Conservation (phyloP, 176 grass and related monocot species). For the Triticum turgidum region DNA sequence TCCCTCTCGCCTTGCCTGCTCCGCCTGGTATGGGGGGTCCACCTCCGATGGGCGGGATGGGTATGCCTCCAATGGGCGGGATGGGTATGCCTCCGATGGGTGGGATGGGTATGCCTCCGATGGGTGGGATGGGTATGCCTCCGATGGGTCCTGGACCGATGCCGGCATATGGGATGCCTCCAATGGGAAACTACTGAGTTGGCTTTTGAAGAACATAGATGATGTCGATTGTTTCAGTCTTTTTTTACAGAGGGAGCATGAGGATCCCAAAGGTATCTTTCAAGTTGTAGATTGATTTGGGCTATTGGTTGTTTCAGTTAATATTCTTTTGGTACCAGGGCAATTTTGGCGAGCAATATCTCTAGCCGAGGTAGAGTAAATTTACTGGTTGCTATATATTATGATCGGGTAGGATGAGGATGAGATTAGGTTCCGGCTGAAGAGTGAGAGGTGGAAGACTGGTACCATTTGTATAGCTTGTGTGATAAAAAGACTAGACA, state of each 20-base stretch:
- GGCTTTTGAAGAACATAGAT: conserved; percentile 15
- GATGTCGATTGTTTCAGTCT: background rate
- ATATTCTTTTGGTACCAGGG: conserved; percentile 58
- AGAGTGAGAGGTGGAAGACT: background rate
- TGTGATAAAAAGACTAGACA: conserved; percentile 31
- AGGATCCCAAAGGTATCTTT: background rate
- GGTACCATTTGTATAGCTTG: conserved; percentile 61
- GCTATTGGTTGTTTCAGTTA: conserved; percentile 24
- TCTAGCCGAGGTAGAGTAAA: conserved; percentile 31
- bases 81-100: conserved; percentile 67
- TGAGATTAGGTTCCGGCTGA: conserved; percentile 25
- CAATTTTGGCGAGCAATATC: conserved; percentile 38
- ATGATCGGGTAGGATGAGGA: conserved; percentile 23
- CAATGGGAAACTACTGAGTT: conserved; percentile 76
- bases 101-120: conserved; percentile 68
- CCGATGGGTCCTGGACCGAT: conserved; percentile 70
- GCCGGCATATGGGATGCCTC: conserved; percentile 60
- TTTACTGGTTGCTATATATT: conserved; percentile 3
- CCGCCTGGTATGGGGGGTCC: conserved; percentile 79
- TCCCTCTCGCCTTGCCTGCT: conserved; percentile 86
- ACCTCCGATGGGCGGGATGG: conserved; percentile 67
- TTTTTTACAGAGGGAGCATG: background rate
- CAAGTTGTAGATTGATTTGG: conserved; percentile 44
- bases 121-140: conserved; percentile 82
- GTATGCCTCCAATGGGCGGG: conserved; percentile 71